Conservation (phyloP, 2,329 filamentous ascomycete species). For the Cladosporium sp. region DNA sequence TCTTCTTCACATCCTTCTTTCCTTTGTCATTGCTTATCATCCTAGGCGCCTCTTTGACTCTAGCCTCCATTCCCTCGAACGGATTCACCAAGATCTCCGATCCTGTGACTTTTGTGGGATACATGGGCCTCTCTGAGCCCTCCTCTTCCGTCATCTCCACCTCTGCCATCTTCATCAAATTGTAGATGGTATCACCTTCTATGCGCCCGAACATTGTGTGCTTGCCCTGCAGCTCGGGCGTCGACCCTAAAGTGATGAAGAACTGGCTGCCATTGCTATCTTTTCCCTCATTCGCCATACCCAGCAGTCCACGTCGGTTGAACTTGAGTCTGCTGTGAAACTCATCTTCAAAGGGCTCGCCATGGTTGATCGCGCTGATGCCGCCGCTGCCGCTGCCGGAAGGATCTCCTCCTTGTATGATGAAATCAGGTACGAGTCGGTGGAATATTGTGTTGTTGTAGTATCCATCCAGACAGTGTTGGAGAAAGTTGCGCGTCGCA, state of each 20-base stretch:
- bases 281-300: slow-evolving; percentile 89
- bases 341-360: slow-evolving; percentile 79
- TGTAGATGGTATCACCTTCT: slow-evolving; percentile 92
- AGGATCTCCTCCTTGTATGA: slow-evolving; percentile 91
- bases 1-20: slow-evolving; percentile 54
- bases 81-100: slow-evolving; percentile 77
- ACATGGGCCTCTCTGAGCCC: slow-evolving; percentile 76
- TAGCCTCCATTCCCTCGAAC: slow-evolving; percentile 75
- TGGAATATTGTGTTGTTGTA: slow-evolving; percentile 94
- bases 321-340: slow-evolving; percentile 90
- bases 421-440: slow-evolving; percentile 84
- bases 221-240: slow-evolving; percentile 79
- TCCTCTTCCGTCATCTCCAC: slow-evolving; percentile 67
- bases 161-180: slow-evolving; percentile 89
- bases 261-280: slow-evolving; percentile 93
- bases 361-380: slow-evolving; percentile 86
- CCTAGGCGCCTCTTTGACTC: slow-evolving; percentile 53
- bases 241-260: slow-evolving; percentile 83
- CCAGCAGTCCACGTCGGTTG: slow-evolving; percentile 82
- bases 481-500: slow-evolving; percentile 90
- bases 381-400: slow-evolving; percentile 89
- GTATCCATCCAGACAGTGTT: slow-evolving; percentile 91
- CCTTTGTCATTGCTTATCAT: slow-evolving; percentile 45
- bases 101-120: slow-evolving; percentile 72
- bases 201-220: slow-evolving; percentile 93